A percentile compares a stretch with the other conserved stretches of the same genome.
Evolutionary conservation across 78 protist species (phyloP).

Genomic region (Cavenderia fasciculata): DNA sequence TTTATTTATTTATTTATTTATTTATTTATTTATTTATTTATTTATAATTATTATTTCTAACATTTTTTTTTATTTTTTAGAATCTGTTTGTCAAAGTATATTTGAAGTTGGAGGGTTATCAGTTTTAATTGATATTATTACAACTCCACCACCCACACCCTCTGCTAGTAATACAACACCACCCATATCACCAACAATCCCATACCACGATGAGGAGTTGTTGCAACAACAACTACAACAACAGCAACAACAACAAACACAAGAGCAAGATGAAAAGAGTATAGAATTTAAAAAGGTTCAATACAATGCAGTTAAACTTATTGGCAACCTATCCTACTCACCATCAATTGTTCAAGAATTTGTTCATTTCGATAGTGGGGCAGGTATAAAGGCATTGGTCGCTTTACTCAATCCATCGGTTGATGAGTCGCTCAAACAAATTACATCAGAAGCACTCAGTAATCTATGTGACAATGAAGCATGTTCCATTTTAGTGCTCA

Average conservation of each 20-base stretch:
- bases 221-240: too few species aligned
- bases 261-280: slow-evolving; percentile 15
- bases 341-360: slow-evolving; percentile 39
- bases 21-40: not conserved
- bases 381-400: slow-evolving; percentile 54
- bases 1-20: not conserved
- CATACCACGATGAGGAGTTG: too few species aligned
- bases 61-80: too few species aligned
- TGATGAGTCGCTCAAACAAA: slow-evolving; percentile 27
- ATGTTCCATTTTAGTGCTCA: slow-evolving; percentile 37
- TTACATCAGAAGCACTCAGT: slow-evolving; percentile 47
- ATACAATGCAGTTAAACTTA: slow-evolving; percentile 4
- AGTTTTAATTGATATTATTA: slow-evolving; percentile 45
- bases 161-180: too few species aligned
- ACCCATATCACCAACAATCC: too few species aligned
- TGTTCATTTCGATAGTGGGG: slow-evolving; percentile 46
- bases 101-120: slow-evolving; percentile 72
- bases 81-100: slow-evolving; percentile 20
- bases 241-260: too few species aligned
- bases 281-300: slow-evolving; percentile 6
- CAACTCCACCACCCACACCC: slow-evolving; percentile 34
- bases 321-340: slow-evolving; percentile 32
- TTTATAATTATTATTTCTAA: too few species aligned
- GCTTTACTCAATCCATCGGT: slow-evolving; percentile 42
- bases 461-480: slow-evolving; percentile 68